Evolutionary conservation across 306 rosid species (phyloP), one percentile per base, ranked within the genome.

Genomic region (Crataegus laevigata): DNA sequence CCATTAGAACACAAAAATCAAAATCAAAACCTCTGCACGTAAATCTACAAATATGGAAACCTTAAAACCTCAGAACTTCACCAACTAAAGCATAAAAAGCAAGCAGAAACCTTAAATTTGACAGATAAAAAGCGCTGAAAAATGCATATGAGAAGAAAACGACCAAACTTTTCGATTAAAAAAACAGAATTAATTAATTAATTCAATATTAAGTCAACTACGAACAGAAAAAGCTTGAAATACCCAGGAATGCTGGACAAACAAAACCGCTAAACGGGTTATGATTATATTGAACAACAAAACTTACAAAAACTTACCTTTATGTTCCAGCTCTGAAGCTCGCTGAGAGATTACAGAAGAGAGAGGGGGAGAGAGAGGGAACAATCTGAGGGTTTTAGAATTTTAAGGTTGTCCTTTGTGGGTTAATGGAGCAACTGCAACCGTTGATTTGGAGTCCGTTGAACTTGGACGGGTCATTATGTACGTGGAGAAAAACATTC

Each of bases 361-460:
- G 26, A 26, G 14, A 3, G 4, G 8, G 13, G 8, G 36, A 24
- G 25, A n/a, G 18, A 51, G 21, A 5, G 1, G 26, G 67, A 36
- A 67, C 3, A 5, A 21, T 21, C 8, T 12, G 30, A 55, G 21
- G 21, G 21, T 17, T 50, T 50, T 15, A 17, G 54, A 50, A 15
- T 21, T 8, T 42, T 26, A 26, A 54, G 30, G 26, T 42, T 68
- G 77, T 73, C 67, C 2, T 5, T 18, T 15, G 54, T 50, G 71
- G 57, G 50, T 51, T 10, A 12, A 43, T 57, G 45, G 81, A 71
- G 54, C 24, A 66, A 77, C 34, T 50, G 1, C 51, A 74, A 80
- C 89, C 87, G 82, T 85, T 58, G 84, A 59, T 74, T 11, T 26
- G 2, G 11, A 1, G 18, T 1, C 22, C 5, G 5, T 51, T 72